Conservation (phyloP, 768 basidiomycete species). For the Leccinum disarticulatum region DNA sequence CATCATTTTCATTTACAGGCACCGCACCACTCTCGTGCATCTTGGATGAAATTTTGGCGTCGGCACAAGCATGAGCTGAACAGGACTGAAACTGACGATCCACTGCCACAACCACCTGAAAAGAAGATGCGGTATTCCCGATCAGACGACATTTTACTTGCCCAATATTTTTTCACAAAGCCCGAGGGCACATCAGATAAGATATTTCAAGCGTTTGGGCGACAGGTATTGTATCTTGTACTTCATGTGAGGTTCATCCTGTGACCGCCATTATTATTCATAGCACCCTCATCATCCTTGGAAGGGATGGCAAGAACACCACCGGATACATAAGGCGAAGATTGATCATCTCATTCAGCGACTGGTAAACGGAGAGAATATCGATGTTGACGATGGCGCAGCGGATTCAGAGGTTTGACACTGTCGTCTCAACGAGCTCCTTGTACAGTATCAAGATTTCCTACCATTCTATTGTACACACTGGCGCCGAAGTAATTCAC, state of each 20-base stretch:
- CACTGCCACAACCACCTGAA: conserved; percentile 72
- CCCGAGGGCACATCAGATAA: conserved; percentile 83
- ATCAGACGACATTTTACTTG: conserved; percentile 76
- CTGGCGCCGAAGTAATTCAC: neutral
- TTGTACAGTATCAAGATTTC: conserved; percentile 9
- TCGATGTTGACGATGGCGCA: conserved; percentile 35
- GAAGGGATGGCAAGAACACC: conserved; percentile 95
- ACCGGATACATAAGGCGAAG: conserved; percentile 83
- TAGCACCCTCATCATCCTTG: conserved; percentile 89
- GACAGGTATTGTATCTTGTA: conserved; percentile 45
- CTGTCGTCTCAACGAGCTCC: neutral
- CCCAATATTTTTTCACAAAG: conserved; percentile 68
- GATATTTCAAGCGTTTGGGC: conserved; percentile 79
- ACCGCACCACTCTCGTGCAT: conserved; percentile 87
- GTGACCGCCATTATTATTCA: conserved; percentile 4
- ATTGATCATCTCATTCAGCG: conserved; percentile 77
- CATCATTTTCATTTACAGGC: conserved; percentile 46
- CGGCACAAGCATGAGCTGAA: conserved; percentile 84
- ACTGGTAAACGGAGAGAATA: conserved; percentile 55
- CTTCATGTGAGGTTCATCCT: neutral
- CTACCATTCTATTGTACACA: conserved; percentile 15
- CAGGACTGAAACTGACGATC: conserved; percentile 63
- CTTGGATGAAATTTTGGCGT: conserved; percentile 94
- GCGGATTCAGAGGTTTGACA: conserved; percentile 30
- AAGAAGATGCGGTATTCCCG: conserved; percentile 89